A percentile compares a stretch with the other conserved stretches of the same genome.
Evolutionary conservation across 83 land plant species (phyloP).

Genomic region (Thuja plicata): DNA sequence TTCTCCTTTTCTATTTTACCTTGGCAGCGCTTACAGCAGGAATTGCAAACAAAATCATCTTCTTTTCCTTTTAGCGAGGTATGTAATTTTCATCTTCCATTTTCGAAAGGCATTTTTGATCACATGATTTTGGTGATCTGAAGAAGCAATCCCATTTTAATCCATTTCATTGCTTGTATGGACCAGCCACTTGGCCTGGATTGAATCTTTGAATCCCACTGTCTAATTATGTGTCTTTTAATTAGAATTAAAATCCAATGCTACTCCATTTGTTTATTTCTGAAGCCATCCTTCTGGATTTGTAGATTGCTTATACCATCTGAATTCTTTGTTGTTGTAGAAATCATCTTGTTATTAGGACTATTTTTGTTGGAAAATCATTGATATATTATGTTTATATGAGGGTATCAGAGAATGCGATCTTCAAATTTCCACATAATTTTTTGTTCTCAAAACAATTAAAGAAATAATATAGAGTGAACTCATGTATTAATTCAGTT

Average conservation of each 20-base stretch:
- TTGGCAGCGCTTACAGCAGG: slow-evolving; percentile 78
- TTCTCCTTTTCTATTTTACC: slow-evolving; percentile 12
- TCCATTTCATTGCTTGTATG: not conserved
- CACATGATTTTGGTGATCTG: not conserved
- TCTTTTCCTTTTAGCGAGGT: slow-evolving; percentile 96
- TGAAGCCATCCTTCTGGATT: not conserved
- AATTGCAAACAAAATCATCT: slow-evolving; percentile 56
- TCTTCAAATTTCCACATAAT: not conserved
- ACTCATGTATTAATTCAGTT: too few relatives aligned
- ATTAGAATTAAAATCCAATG: not conserved
- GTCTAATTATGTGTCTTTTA: not conserved
- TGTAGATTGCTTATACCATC: not conserved
- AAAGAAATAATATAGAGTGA: not conserved
- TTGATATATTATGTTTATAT: not conserved
- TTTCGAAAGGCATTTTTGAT: not conserved
- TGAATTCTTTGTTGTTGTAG: not conserved
- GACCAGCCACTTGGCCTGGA: not conserved
- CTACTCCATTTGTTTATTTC: not conserved
- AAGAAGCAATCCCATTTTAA: not conserved
- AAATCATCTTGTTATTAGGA: not conserved
- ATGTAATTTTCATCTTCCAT: not conserved
- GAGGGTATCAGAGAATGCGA: not conserved
- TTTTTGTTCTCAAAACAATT: not conserved
- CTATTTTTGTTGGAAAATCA: not conserved
- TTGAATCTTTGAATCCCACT: not conserved